Conservation (phyloP, 805 yeast species). For the Pichia paraexigua region DNA sequence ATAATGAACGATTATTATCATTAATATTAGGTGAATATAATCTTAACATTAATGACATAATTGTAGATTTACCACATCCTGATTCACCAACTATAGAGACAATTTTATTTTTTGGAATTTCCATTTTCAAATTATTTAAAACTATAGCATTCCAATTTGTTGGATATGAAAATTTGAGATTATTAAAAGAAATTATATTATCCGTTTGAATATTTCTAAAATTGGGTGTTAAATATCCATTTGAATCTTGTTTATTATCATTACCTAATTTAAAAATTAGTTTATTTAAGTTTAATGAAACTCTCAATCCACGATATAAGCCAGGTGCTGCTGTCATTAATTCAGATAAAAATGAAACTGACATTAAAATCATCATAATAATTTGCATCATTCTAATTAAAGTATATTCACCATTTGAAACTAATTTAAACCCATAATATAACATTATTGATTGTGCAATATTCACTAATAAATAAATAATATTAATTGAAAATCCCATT, state of each 20-base stretch:
- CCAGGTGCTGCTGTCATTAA: conserved; percentile 67
- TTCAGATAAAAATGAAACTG: conserved; percentile 55
- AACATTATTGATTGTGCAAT: conserved; percentile 65
- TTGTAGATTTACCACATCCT: conserved; percentile 88
- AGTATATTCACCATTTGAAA: conserved; percentile 48
- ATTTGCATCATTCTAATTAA: conserved; percentile 58
- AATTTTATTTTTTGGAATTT: conserved; percentile 38
- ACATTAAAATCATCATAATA: conserved; percentile 63
- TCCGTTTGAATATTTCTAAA: conserved; percentile 1
- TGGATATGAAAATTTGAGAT: conserved; percentile 46
- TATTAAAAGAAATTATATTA: conserved; percentile 32
- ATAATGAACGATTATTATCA: neutral
- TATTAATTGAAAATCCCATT: conserved; percentile 62
- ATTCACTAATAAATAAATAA: conserved; percentile 44
- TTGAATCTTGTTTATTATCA: conserved; percentile 29
- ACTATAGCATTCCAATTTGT: conserved; percentile 17
- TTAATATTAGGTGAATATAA: conserved; percentile 31
- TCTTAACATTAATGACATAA: conserved; percentile 48
- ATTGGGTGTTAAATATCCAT: conserved; percentile 30
- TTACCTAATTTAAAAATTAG: conserved; percentile 29
- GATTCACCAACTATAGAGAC: conserved; percentile 77
- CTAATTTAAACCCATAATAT: conserved; percentile 72
- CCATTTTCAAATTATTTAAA: conserved; percentile 36
- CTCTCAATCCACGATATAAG: conserved; percentile 70
- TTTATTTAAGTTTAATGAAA: conserved; percentile 45